These are phyloP conservation scores for Actinomortierella ambigua DNA, from an alignment of 371 early-diverging fungal genomes.

Conservation along the genomic window DNA sequence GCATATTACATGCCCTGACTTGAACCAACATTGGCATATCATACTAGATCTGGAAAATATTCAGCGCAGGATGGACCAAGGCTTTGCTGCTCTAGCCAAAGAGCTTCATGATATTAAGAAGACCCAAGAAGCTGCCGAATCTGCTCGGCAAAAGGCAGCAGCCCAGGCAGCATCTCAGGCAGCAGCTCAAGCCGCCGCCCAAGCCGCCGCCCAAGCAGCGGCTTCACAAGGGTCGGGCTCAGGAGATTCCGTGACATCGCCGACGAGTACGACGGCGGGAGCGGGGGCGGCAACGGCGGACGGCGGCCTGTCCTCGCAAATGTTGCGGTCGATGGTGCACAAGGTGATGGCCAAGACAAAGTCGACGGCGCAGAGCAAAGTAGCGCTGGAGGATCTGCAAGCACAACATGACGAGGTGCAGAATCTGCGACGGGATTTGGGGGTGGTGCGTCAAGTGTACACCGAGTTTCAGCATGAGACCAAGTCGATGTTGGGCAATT, in stretches of 20 bases:
- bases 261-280: conserved; percentile 9
- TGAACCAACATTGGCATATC: no score
- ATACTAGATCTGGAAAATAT: conserved; percentile 39
- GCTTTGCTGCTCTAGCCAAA: conserved; percentile 47
- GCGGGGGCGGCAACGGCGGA: no score
- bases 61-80: conserved; percentile 48
- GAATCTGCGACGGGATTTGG: conserved; percentile 57
- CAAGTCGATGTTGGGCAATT: conserved; percentile 44
- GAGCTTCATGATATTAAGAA: conserved; percentile 49
- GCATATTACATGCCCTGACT: no score
- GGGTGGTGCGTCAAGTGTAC: conserved; percentile 65
- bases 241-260: not conserved
- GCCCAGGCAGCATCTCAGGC: conserved; percentile 7
- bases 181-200: conserved; percentile 4
- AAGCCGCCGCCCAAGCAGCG: not conserved
- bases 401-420: conserved; percentile 52
- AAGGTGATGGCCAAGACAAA: conserved; percentile 34
- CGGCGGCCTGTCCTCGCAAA: conserved; percentile 6
- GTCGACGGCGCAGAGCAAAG: conserved; percentile 35
- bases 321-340: conserved; percentile 42
- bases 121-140: conserved; percentile 28
- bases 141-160: conserved; percentile 34
- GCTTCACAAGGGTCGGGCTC: conserved; percentile 2
- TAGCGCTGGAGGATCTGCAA: conserved; percentile 44
- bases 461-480: conserved; percentile 58